A percentile compares a stretch with the other conserved stretches of the same genome.
Evolutionary conservation across 352 stramenopile genomes (phyloP).

Genomic region (Phytopythium chamaehyphon): DNA sequence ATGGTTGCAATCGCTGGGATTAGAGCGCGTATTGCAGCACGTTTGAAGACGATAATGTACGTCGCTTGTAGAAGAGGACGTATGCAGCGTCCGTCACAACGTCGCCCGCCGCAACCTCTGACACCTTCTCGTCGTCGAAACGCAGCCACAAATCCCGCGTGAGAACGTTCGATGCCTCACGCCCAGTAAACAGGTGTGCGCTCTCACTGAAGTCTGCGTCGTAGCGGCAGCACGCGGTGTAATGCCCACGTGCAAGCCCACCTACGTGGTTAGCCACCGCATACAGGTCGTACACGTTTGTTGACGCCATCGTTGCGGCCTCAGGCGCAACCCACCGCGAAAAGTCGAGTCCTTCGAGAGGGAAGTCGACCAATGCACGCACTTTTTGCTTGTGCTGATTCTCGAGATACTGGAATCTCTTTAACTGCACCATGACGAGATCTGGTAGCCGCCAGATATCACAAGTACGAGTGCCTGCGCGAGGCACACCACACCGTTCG

Average conservation of each 20-base stretch:
- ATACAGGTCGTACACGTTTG: conserved; percentile 92
- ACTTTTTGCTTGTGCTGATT: conserved; percentile 84
- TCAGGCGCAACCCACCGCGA: conserved; percentile 60
- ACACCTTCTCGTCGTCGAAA: conserved; percentile 82
- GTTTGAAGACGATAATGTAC: conserved; percentile 64
- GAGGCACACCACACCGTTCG: conserved; percentile 58
- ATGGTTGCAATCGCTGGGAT: background rate
- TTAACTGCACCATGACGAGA: conserved; percentile 87
- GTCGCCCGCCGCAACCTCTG: conserved; percentile 63
- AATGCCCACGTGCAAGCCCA: conserved; percentile 93
- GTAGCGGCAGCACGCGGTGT: conserved; percentile 85
- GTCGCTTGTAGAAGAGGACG: conserved; percentile 91
- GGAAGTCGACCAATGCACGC: conserved; percentile 75
- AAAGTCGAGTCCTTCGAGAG: conserved; percentile 76
- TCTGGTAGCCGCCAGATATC: conserved; percentile 75
- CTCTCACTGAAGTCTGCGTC: conserved; percentile 64
- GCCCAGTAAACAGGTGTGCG: conserved; percentile 36
- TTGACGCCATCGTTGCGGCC: conserved; percentile 9
- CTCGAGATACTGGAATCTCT: conserved; percentile 86
- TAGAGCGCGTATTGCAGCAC: conserved; percentile 63
- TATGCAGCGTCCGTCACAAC: conserved; percentile 86
- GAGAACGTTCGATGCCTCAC: conserved; percentile 19
- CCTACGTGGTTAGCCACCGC: conserved; percentile 98
- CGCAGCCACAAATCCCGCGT: conserved; percentile 70
- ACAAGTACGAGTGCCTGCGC: conserved; percentile 47